Base-by-base conservation (phyloP, 441 rosid species). In the Pelargonium myrrhifolium region DNA sequence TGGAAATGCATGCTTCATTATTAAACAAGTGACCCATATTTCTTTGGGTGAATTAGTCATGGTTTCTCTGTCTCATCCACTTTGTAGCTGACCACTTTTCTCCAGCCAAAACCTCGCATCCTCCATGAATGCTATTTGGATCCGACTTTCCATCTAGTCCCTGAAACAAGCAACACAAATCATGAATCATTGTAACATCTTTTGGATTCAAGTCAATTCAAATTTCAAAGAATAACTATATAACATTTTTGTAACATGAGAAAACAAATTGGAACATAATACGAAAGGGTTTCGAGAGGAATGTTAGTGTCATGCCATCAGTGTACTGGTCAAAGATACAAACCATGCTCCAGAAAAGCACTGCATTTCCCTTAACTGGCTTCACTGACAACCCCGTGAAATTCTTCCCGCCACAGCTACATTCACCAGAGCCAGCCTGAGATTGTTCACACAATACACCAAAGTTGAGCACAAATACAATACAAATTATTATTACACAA, bases 341-440 rank as follows among this genome's bases (percentile, higher is more conserved):
- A 66, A 93, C 99, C 99, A 93, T 91, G 95, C 99, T 93, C 97
- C 97, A 93, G 80, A 93, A 93, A 71, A 93, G 96, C 61, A 93
- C 90, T 0, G 97, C 96, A 74, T 90, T 85, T 79, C 96, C 99
- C 82, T 87, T 84, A 31, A 55, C 49, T 11, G 97, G 99, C 78
- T 93, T 86, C 65, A 93, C 95, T 11, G 89, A 87, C 72, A 93
- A 12, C 28, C 98, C 98, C 74, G 83, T 82, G 79, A 83, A 69
- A n/a, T 64, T 75, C 79, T 87, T 89, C 69, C 99, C 92, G 42
- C 96, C 99, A 68, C 99, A 93, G 69, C 72, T 83, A 77, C 99
- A 90, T 58, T 88, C 89, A 49, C 87, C 90, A 10, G 84, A 75
- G 47, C 97, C 99, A 68, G 93, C 99, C 99, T 93, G 83, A 79